phyloP scores from a whole-genome alignment of 441 rosid genomes.

The Erodium chrysanthum region DNA sequence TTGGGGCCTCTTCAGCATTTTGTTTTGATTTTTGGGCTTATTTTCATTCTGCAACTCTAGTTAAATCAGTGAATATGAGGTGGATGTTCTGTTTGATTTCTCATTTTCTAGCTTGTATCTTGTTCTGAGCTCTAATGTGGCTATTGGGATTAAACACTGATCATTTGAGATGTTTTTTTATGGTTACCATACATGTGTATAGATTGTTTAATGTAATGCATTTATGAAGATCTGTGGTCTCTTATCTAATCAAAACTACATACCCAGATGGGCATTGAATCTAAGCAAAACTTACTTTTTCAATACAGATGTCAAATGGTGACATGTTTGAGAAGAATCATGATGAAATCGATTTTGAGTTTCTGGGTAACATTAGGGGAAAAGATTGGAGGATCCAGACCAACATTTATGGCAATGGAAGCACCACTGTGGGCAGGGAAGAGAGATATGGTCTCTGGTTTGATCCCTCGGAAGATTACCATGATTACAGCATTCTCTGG shows the following conservation, averaged over 20 bases:
- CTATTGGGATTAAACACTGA: background rate
- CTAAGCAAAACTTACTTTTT: background rate
- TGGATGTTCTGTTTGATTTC: background rate
- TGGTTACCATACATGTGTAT: background rate
- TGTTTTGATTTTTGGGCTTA: background rate
- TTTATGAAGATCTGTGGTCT: background rate
- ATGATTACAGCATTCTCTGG: slow-evolving; percentile 86
- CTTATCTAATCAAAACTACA: background rate
- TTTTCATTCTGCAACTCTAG: background rate
- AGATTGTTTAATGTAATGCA: background rate
- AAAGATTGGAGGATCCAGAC: slow-evolving; percentile 98
- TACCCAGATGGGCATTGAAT: background rate
- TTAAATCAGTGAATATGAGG: background rate
- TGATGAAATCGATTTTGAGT: slow-evolving; percentile 95
- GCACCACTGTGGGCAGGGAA: slow-evolving; percentile 80
- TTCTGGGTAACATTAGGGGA: slow-evolving; percentile 94
- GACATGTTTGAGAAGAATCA: slow-evolving; percentile 84
- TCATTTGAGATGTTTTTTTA: background rate
- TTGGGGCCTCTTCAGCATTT: background rate
- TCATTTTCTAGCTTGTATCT: background rate
- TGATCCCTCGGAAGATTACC: slow-evolving; percentile 84
- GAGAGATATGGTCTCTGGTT: slow-evolving; percentile 95
- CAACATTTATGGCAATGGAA: slow-evolving; percentile 90
- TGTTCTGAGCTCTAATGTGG: background rate
- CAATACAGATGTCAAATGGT: slow-evolving; percentile 82